Evolutionary conservation across 768 basidiomycete species (phyloP), one percentile per base, ranked within the genome.

Genomic region (Leucocoprinus birnbaumii): DNA sequence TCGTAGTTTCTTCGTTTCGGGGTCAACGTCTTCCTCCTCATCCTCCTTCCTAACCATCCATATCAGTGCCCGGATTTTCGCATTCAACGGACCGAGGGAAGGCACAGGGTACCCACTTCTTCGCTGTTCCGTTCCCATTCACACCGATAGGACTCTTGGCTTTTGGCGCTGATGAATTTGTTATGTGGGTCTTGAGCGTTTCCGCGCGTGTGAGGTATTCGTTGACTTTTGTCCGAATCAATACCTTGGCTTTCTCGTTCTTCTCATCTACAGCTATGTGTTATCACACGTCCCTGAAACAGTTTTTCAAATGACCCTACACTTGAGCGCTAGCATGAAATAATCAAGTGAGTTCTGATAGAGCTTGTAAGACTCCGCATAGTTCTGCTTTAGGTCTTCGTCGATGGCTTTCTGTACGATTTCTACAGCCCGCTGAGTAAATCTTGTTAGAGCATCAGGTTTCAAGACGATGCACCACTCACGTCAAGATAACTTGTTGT

Each of bases 281-380:
- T 18, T 10, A 26, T 10, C 22, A 31, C 13, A 13, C 1, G 2
- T 38, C n/a, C 38, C 9, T 16, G 19, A 53, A 2, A 18, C 19
- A 21, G 43, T 40, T 46, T 26, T 42, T 37, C 16, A 48, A 26
- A 35, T 8, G 5, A 42, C 71, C 84, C 56, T 60, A 94, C 94
- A 95, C 71, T 94, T 95, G 67, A 93, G 77, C 8, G 95, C 94
- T 61, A 98, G 89, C 90, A 98, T 93, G 71, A 99, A 99, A 68
- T 96, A 99, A 67, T 99, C 97, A 57, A 98, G 80, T 1, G 92
- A 81, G 78, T 98, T 96, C 77, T 89, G 87, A 73, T 97, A 97
- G 60, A 86, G 82, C 74, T 91, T 95, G 82, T 92, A 96, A 18
- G 95, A 95, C 64, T 95, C 94, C 5, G 82, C 75, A 73, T 98